phyloP scores from a whole-genome alignment of 768 basidiomycete species.

The Leccinum arenicola region DNA sequence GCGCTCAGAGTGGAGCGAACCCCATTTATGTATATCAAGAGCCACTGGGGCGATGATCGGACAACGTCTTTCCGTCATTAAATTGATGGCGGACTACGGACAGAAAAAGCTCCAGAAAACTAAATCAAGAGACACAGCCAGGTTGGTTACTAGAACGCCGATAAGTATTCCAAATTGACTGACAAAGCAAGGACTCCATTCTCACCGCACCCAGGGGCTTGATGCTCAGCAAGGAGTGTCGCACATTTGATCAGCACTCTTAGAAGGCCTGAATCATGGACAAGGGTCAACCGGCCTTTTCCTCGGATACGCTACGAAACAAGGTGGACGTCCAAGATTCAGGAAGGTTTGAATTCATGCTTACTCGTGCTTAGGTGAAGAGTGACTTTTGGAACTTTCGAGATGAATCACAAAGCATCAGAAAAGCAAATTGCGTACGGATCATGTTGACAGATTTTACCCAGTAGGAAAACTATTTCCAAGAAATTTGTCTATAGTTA shows the following conservation, averaged over 20 bases:
- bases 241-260: background rate
- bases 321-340: background rate
- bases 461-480: background rate
- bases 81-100: background rate
- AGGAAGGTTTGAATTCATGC: background rate
- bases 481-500: background rate
- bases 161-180: slow-evolving; percentile 6
- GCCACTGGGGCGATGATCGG: slow-evolving; percentile 5
- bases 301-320: slow-evolving; percentile 1
- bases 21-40: slow-evolving; percentile 5
- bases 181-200: slow-evolving; percentile 6
- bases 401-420: background rate
- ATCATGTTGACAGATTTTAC: background rate
- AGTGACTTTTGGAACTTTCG: background rate
- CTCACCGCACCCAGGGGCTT: slow-evolving; percentile 1
- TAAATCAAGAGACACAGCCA: background rate
- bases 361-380: slow-evolving; percentile 7
- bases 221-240: background rate
- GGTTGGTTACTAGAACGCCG: background rate
- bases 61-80: background rate
- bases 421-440: background rate
- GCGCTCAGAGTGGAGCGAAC: background rate
- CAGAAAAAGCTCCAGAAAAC: background rate
- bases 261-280: background rate
- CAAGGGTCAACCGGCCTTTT: background rate